These are phyloP conservation scores for Cyclotella choctawhatcheeana DNA, from an alignment of 108 stramenopile genomes.

Conservation along the genomic window DNA sequence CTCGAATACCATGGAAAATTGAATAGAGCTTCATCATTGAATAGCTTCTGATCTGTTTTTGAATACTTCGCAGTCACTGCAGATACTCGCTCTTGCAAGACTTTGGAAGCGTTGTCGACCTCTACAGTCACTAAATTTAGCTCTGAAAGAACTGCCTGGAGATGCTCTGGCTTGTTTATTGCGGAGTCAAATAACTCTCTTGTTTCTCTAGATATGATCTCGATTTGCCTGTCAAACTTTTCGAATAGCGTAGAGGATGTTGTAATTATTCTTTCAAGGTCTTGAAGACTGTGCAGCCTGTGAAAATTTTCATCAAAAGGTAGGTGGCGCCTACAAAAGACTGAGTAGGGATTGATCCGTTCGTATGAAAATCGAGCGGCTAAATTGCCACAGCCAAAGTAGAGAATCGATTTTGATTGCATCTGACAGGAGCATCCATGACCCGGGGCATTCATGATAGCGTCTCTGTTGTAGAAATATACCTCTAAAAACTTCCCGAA, in stretches of 20 bases:
- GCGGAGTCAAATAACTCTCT: conserved; percentile 72
- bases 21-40: conserved; percentile 46
- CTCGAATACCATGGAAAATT: conserved; percentile 65
- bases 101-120: conserved; percentile 83
- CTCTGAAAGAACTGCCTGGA: conserved; percentile 84
- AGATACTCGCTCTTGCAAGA: conserved; percentile 85
- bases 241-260: conserved; percentile 81
- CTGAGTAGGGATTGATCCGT: conserved; percentile 78
- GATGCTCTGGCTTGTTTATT: conserved; percentile 76
- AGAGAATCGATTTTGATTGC: conserved; percentile 83
- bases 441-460: conserved; percentile 74
- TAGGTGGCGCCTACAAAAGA: conserved; percentile 81
- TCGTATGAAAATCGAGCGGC: conserved; percentile 93
- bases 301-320: conserved; percentile 86
- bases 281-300: conserved; percentile 61
- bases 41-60: conserved; percentile 24
- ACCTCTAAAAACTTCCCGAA: conserved; percentile 98
- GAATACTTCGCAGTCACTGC: conserved; percentile 71
- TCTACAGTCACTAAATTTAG: conserved; percentile 78
- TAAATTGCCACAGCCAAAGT: conserved; percentile 87
- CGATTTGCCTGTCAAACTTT: conserved; percentile 88
- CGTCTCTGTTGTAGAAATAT: conserved; percentile 92
- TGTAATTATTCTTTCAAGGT: conserved; percentile 78
- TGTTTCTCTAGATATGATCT: conserved; percentile 84
- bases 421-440: conserved; percentile 73